These are phyloP conservation scores for Austropuccinia psidii DNA, from an alignment of 1,284 basidiomycete genomes.

Conservation along the genomic window DNA sequence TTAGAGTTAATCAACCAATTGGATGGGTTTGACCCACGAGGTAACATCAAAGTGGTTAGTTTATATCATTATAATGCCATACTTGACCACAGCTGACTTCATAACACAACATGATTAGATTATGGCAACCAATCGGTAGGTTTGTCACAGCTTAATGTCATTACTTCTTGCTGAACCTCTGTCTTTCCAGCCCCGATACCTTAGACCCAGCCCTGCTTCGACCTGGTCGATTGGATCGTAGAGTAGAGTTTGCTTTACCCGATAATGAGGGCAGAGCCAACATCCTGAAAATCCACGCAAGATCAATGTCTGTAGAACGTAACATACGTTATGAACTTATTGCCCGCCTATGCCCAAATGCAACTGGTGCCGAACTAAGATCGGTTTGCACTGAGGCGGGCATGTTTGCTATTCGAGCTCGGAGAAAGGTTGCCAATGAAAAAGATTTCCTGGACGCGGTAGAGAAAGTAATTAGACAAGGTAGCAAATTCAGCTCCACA, in stretches of 20 bases:
- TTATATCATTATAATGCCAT: not conserved
- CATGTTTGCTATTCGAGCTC: conserved; percentile 97
- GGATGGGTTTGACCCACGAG: conserved; percentile 95
- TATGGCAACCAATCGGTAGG: conserved; percentile 93
- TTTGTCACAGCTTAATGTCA: conserved; percentile 34
- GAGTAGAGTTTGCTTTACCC: conserved; percentile 90
- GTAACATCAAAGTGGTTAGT: conserved; percentile 85
- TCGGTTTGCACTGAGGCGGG: conserved; percentile 98
- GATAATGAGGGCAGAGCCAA: conserved; percentile 95
- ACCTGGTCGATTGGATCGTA: conserved; percentile 89
- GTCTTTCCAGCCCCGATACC: conserved; percentile 72
- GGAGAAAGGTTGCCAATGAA: conserved; percentile 94
- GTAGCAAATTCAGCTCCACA: conserved; percentile 81
- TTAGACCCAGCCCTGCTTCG: conserved; percentile 93
- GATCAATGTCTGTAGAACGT: conserved; percentile 95
- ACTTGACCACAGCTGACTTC: not conserved
- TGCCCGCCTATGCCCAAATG: conserved; percentile 92
- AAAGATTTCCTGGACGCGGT: conserved; percentile 96
- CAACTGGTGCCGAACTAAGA: conserved; percentile 92
- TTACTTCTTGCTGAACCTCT: not conserved
- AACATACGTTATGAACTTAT: conserved; percentile 98
- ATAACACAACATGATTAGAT: conserved; percentile 46
- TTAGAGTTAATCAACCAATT: conserved; percentile 97
- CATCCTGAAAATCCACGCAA: conserved; percentile 92
- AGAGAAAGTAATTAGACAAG: conserved; percentile 95